Evolutionary conservation across 2,329 filamentous ascomycete species (phyloP).

Genomic region (Aspergillus nomiae): DNA sequence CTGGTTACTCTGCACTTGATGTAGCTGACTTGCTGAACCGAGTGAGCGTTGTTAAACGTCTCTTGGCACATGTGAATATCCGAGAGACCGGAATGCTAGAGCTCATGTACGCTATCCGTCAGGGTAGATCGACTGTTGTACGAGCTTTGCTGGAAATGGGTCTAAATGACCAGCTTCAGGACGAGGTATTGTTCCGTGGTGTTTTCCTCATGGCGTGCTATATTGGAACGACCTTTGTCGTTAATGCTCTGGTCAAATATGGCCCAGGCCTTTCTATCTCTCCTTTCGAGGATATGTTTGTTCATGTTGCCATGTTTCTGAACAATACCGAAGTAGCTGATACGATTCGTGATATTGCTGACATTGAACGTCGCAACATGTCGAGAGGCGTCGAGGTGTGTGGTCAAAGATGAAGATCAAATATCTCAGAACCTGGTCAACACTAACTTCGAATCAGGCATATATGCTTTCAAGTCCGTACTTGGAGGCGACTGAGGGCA

Average conservation of each 20-base stretch:
- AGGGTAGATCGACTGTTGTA: slow-evolving; percentile 10
- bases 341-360: slow-evolving; percentile 33
- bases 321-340: slow-evolving; percentile 34
- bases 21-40: slow-evolving; percentile 13
- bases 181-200: slow-evolving; percentile 3
- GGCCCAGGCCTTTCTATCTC: slow-evolving; percentile 30
- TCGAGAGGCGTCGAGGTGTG: neutral
- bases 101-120: slow-evolving; percentile 14
- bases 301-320: slow-evolving; percentile 20
- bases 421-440: neutral
- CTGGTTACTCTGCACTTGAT: slow-evolving; percentile 14
- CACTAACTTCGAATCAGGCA: neutral
- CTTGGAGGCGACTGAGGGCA: neutral
- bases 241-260: slow-evolving; percentile 26
- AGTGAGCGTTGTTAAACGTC: slow-evolving; percentile 10
- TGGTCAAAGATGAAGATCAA: neutral
- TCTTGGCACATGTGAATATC: slow-evolving; percentile 11
- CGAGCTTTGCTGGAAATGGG: slow-evolving; percentile 18
- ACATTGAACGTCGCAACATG: slow-evolving; percentile 7
- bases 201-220: slow-evolving; percentile 14
- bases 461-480: neutral
- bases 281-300: slow-evolving; percentile 24
- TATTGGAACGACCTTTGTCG: slow-evolving; percentile 3
- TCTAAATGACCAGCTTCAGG: slow-evolving; percentile 8
- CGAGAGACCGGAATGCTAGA: slow-evolving; percentile 5